Percentiles rank a stretch among this genome's conserved stretches.
Conservation (phyloP, 139 green algal species). For the Haematococcus sp. region DNA sequence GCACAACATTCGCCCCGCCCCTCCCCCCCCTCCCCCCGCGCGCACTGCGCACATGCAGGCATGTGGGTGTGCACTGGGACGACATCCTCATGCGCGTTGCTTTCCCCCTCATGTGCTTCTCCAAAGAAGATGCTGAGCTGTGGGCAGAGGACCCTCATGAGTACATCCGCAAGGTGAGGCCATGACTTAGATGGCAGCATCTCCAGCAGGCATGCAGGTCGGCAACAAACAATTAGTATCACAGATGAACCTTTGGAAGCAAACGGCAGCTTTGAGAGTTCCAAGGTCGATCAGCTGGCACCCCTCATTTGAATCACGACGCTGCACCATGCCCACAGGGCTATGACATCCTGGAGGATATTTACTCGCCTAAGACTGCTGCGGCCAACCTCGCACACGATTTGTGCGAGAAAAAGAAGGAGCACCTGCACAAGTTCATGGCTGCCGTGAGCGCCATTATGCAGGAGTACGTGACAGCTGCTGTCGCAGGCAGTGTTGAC, state of each 20-base stretch:
- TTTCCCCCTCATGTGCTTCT: slow-evolving; percentile 91
- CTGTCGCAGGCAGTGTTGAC: slow-evolving; percentile 38
- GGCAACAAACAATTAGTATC: too few species aligned
- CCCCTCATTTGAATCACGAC: too few species aligned
- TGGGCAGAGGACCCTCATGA: slow-evolving; percentile 96
- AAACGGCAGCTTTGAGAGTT: too few species aligned
- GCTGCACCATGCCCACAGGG: too few species aligned
- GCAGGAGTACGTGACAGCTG: background rate
- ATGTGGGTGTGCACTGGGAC: slow-evolving; percentile 34
- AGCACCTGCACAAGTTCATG: slow-evolving; percentile 70
- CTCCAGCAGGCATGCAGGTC: too few species aligned
- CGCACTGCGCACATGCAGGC: background rate
- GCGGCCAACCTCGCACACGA: slow-evolving; percentile 89
- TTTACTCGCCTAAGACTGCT: slow-evolving; percentile 87
- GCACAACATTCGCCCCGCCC: background rate
- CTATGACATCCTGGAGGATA: slow-evolving; percentile 98
- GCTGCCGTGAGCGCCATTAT: slow-evolving; percentile 17
- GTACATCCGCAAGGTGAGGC: slow-evolving; percentile 89
- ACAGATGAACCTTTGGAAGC: too few species aligned
- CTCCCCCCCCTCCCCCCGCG: background rate
- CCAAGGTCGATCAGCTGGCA: too few species aligned
- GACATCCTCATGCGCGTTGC: slow-evolving; percentile 68
- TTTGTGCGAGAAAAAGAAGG: slow-evolving; percentile 64
- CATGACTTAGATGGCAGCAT: background rate
- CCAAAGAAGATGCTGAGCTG: slow-evolving; percentile 83